Evolutionary conservation across 2,329 filamentous ascomycete species (phyloP), one percentile per base, ranked within the genome.

Genomic region (Scolecobasidium constrictum): DNA sequence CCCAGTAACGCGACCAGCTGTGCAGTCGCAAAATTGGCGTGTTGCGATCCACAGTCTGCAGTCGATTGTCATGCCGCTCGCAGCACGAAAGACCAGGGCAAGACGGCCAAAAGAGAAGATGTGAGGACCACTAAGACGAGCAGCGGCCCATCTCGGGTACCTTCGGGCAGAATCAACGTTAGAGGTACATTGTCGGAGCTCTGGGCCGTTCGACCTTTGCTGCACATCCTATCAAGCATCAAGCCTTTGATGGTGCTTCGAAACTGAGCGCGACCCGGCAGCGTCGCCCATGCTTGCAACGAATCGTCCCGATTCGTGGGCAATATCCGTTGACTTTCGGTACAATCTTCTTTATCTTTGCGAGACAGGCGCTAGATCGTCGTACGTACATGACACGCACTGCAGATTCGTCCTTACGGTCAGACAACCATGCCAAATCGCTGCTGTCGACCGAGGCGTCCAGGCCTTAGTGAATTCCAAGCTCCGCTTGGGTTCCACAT

Each of bases 331-430:
- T n/a, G n/a, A 9, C 9, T n/a, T 31, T 31, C 26, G 26, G 26
- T 31, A 31, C n/a, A 31, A 31, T 31, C 26, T 31, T 31, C 26
- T 31, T 31, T 31, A 31, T 31, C 26, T 31, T 31, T 31, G 26
- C 26, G 26, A 31, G 9, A 31, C 26, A 9, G 26, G n/a, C 26
- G 26, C 26, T n/a, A n/a, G 26, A 31, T 31, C 26, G 26, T 31
- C 26, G n/a, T 9, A n/a, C 9, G 9, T 7, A 31, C 26, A 31
- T 31, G 26, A 31, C 26, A 31, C 26, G 26, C 26, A 7, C 9
- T 31, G 26, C 26, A 31, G 26, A 31, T n/a, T 31, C n/a, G 26
- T 31, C 26, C 26, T 9, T 31, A n/a, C 26, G 9, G 26, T 31
- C 26, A 31, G 26, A n/a, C 26, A 31, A 31, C 26, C 26, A 31